Evolutionary conservation across 257 asterid genomes (phyloP), one percentile per base, ranked within the genome.

Genomic region (Fraxinus anomala): DNA sequence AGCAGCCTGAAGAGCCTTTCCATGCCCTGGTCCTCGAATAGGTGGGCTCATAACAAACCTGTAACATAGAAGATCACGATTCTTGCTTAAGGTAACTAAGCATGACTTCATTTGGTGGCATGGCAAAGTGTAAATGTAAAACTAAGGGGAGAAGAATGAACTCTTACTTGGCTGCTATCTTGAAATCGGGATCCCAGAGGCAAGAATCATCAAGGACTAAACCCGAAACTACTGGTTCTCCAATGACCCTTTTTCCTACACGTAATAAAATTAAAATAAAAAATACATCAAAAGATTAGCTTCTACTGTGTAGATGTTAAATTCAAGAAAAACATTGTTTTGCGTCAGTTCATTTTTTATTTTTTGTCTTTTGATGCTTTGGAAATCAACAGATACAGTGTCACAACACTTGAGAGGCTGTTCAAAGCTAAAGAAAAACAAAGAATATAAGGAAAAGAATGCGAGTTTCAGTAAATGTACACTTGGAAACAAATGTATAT

Each of bases 31-130:
- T 78, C 91, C 97, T 87, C 99, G 88, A 75, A 93, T 90, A 73
- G 99, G 99, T 75, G 99, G 99, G 78, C 98, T 95, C 99, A 92
- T 95, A 73, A 95, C 94, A 80, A 86, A 95, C 89, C 99, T 95
- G 87, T 65, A 83, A 49, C 56, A 73, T 19, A 47, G 66, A 72
- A 54, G 9, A 69, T 39, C 30, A 23, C 26, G 36, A 68, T 47
- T 72, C 14, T 5, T 28, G 54, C 21, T 65, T 61, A 44, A 69
- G 37, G 72, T 49, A 80, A 74, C 2, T 74, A 56, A 67, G 77
- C 16, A 34, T 17, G 17, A 31, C 40, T 26, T 85, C 65, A 44
- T 34, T 66, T 49, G 51, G 54, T 39, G 68, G 76, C 68, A 11
- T 51, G 56, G 36, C 63, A 14, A 73, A 79, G 31, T 70, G 49